Conservation (phyloP, 2,329 filamentous ascomycete genomes). For the Sordariomycetes sp. region DNA sequence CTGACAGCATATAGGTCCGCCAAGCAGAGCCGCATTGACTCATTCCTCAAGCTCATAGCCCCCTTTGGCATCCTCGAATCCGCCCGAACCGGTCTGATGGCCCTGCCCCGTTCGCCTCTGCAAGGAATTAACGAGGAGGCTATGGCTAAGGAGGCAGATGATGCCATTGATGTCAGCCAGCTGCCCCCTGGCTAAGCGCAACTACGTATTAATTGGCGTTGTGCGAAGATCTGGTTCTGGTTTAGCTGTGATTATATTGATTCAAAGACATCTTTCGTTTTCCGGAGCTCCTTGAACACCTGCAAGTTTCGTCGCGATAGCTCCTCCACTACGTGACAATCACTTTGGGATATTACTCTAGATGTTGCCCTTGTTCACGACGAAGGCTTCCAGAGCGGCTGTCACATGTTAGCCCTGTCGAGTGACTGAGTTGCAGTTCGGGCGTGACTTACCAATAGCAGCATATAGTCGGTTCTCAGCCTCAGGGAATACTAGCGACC, state of each 20-base stretch:
- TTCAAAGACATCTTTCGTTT: too few relatives aligned
- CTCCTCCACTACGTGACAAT: too few relatives aligned
- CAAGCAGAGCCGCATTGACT: conserved; percentile 89
- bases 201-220: too few relatives aligned
- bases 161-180: conserved; percentile 89
- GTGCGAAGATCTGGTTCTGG: too few relatives aligned
- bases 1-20: conserved; percentile 55
- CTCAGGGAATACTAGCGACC: conserved; percentile 85
- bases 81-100: conserved; percentile 92
- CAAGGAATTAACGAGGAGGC: conserved; percentile 62
- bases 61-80: conserved; percentile 97
- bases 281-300: too few relatives aligned
- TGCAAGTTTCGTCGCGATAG: too few relatives aligned
- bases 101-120: conserved; percentile 84
- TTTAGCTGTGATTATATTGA: too few relatives aligned
- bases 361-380: conserved; percentile 88
- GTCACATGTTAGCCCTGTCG: conserved; percentile 3
- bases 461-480: conserved; percentile 93
- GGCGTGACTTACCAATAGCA: conserved; percentile 55
- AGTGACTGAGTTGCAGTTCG: neutral
- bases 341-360: too few relatives aligned
- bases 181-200: conserved; percentile 75
- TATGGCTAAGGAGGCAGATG: conserved; percentile 75
- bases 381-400: conserved; percentile 78
- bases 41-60: conserved; percentile 89